phyloP scores from a whole-genome alignment of 768 basidiomycete genomes.

The Gloeopeniophorella convolvens region DNA sequence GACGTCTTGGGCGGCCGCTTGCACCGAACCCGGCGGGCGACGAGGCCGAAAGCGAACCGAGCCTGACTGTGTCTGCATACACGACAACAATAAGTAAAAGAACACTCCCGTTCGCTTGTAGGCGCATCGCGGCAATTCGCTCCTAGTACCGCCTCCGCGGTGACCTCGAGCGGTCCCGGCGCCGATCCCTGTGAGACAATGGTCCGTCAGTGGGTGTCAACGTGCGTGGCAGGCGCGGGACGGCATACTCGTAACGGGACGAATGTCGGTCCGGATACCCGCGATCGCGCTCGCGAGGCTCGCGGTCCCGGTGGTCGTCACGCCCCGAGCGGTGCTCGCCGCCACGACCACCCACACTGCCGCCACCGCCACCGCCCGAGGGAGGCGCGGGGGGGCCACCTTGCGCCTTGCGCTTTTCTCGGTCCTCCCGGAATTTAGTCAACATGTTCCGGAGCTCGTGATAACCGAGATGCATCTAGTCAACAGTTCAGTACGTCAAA shows the following conservation, averaged over 20 bases:
- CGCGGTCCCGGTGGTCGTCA: constrained; percentile 60
- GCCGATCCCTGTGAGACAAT: constrained; percentile 12
- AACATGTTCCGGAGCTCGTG: constrained; percentile 96
- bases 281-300: constrained; percentile 64
- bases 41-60: too few relatives aligned
- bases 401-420: constrained; percentile 68
- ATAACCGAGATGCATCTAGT: constrained; percentile 97
- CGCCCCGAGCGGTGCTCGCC: constrained; percentile 50
- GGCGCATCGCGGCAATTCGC: background rate
- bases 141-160: constrained; percentile 21
- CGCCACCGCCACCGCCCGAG: constrained; percentile 23
- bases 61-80: too few relatives aligned
- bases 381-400: constrained; percentile 34
- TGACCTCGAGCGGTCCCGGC: constrained; percentile 21
- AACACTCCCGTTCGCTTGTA: background rate
- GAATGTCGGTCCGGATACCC: constrained; percentile 51
- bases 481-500: background rate
- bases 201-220: background rate
- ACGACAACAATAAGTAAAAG: background rate
- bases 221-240: background rate
- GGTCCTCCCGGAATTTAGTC: constrained; percentile 82
- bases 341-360: constrained; percentile 34
- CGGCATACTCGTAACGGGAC: constrained; percentile 19
- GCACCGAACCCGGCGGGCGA: too few relatives aligned
- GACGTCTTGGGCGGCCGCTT: too few relatives aligned